A percentile compares a stretch with the other conserved stretches of the same genome.
Conservation (phyloP, 2,329 filamentous ascomycete species). For the Pseudocercospora cruenta region DNA sequence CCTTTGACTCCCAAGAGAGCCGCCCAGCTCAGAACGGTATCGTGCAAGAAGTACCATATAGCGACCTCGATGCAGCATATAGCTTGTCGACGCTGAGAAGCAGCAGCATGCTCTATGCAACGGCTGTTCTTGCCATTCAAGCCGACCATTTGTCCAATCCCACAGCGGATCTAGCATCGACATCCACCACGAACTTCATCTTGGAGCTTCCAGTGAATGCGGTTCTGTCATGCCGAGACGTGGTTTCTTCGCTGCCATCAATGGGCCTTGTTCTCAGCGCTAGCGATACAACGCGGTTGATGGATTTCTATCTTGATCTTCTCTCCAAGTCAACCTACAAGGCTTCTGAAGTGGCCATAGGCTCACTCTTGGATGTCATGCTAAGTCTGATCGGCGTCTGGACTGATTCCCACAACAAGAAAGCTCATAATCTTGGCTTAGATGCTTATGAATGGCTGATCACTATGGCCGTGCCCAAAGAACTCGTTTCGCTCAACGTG, state of each 20-base stretch:
- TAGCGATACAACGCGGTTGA: slow-evolving; percentile 47
- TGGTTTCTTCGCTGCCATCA: slow-evolving; percentile 29
- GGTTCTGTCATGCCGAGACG: slow-evolving; percentile 31
- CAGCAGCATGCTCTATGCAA: slow-evolving; percentile 31
- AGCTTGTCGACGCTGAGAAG: slow-evolving; percentile 28
- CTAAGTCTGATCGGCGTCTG: slow-evolving; percentile 66
- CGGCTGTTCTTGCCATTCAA: slow-evolving; percentile 13
- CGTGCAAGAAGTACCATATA: slow-evolving; percentile 49
- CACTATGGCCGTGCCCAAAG: slow-evolving; percentile 66
- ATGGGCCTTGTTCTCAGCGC: slow-evolving; percentile 32
- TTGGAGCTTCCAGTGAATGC: slow-evolving; percentile 27
- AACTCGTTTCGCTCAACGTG: slow-evolving; percentile 68
- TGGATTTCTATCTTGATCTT: slow-evolving; percentile 53
- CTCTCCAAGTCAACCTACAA: slow-evolving; percentile 63
- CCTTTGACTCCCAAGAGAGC: slow-evolving; percentile 64
- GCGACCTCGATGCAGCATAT: slow-evolving; percentile 41
- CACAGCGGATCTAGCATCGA: slow-evolving; percentile 14
- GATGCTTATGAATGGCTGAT: slow-evolving; percentile 82
- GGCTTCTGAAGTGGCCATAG: slow-evolving; percentile 73
- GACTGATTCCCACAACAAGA: slow-evolving; percentile 59
- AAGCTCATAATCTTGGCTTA: slow-evolving; percentile 67
- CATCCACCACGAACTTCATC: slow-evolving; percentile 29
- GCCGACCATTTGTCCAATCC: neutral
- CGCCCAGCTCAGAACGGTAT: slow-evolving; percentile 44
- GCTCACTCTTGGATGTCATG: slow-evolving; percentile 69